A percentile compares a stretch with the other conserved stretches of the same genome.
Evolutionary conservation across 306 rosid species (phyloP).

Genomic region (Dicorynia guianensis): DNA sequence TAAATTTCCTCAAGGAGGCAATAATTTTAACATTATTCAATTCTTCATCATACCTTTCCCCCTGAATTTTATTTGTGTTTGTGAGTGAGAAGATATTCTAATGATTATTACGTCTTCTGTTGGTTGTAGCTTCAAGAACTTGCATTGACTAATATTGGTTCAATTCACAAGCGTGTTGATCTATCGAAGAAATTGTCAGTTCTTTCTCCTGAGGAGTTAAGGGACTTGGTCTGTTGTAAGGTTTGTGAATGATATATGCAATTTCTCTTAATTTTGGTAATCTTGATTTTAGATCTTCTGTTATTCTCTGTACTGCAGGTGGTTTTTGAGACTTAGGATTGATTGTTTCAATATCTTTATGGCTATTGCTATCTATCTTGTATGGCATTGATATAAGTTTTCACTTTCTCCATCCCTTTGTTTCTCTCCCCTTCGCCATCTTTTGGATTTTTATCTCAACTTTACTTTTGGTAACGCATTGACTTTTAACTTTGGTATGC

Average conservation of each 20-base stretch:
- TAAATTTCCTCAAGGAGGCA: not conserved
- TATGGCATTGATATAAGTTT: constrained; percentile 8
- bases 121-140: constrained; percentile 80
- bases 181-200: constrained; percentile 86
- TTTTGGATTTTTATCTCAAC: not conserved
- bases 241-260: constrained; percentile 48
- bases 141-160: constrained; percentile 86
- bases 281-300: constrained; percentile 34
- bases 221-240: constrained; percentile 91
- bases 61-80: constrained; percentile 32
- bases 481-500: not conserved
- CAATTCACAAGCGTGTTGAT: constrained; percentile 83
- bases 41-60: constrained; percentile 9
- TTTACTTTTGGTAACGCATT: constrained; percentile 10
- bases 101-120: constrained; percentile 26
- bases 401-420: not conserved
- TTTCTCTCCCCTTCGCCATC: not conserved
- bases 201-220: constrained; percentile 77
- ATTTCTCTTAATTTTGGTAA: not conserved
- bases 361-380: not conserved
- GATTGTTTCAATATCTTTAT: constrained; percentile 29
- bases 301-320: not conserved
- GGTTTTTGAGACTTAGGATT: constrained; percentile 20
- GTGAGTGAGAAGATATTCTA: constrained; percentile 2
- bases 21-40: constrained; percentile 25